These are phyloP conservation scores for Conidiobolus incongruus DNA, from an alignment of 371 early-diverging fungal genomes.

Conservation along the genomic window DNA sequence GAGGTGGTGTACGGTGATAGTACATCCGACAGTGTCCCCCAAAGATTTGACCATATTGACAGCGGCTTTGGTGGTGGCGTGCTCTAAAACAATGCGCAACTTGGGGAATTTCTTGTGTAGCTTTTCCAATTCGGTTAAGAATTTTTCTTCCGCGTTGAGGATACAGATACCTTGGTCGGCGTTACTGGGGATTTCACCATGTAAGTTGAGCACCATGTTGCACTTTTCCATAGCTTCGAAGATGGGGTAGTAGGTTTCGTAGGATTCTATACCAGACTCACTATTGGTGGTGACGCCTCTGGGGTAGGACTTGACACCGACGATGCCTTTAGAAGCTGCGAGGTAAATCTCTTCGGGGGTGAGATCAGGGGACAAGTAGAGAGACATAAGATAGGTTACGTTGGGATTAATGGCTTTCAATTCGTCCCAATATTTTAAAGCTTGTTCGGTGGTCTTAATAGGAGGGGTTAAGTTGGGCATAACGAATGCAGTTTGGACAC, in stretches of 20 bases:
- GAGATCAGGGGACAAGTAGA: constrained; percentile 71
- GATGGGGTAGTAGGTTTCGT: constrained; percentile 71
- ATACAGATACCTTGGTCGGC: constrained; percentile 66
- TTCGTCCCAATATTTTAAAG: constrained; percentile 56
- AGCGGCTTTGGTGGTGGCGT: constrained; percentile 84
- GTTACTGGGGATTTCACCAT: constrained; percentile 87
- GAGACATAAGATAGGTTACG: constrained; percentile 78
- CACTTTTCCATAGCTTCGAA: constrained; percentile 87
- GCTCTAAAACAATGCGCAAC: constrained; percentile 87
- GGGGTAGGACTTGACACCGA: constrained; percentile 93
- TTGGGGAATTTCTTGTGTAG: constrained; percentile 77
- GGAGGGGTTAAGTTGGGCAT: constrained; percentile 95
- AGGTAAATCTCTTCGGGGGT: constrained; percentile 75
- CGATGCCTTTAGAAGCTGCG: constrained; percentile 68
- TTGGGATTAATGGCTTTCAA: constrained; percentile 62
- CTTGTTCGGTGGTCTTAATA: constrained; percentile 64
- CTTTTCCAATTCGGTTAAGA: constrained; percentile 59
- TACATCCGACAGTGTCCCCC: constrained; percentile 79
- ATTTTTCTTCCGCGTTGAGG: constrained; percentile 88
- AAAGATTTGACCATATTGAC: constrained; percentile 77
- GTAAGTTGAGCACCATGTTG: constrained; percentile 84
- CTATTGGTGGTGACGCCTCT: constrained; percentile 95
- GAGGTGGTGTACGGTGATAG: constrained; percentile 89
- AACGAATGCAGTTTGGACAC: constrained; percentile 72
- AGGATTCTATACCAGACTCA: constrained; percentile 80